Conservation (phyloP, 257 asterid genomes). For the Eustoma russellianum region DNA sequence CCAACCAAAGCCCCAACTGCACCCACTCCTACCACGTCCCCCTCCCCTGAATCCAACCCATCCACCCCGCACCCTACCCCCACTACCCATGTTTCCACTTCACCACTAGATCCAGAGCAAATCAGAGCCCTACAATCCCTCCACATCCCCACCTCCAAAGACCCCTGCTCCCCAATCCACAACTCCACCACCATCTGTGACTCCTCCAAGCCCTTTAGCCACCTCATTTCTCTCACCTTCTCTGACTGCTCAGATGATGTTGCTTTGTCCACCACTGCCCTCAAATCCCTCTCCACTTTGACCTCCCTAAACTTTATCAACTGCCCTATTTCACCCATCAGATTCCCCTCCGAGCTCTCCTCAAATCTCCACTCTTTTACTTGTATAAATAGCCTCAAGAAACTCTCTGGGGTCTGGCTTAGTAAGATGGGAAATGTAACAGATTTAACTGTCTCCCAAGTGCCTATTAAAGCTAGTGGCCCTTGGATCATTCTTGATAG, state of each 20-base stretch:
- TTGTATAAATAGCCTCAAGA: constrained; percentile 54
- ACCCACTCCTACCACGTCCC: constrained; percentile 11
- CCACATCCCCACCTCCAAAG: constrained; percentile 49
- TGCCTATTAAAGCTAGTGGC: constrained; percentile 47
- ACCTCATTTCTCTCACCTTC: constrained; percentile 67
- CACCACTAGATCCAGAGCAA: constrained; percentile 80
- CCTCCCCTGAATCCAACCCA: constrained; percentile 14
- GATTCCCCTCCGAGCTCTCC: constrained; percentile 58
- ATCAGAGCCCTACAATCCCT: constrained; percentile 74
- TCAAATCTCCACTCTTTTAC: constrained; percentile 57
- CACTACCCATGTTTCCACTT: constrained; percentile 27
- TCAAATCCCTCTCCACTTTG: constrained; percentile 70
- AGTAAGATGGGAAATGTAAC: constrained; percentile 42
- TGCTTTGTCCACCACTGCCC: constrained; percentile 52
- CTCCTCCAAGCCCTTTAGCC: constrained; percentile 62
- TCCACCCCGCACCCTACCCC: constrained; percentile 14
- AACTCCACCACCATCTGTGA: constrained; percentile 58
- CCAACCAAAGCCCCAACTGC: constrained; percentile 20
- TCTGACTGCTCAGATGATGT: constrained; percentile 78
- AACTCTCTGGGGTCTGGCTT: constrained; percentile 71
- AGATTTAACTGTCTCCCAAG: constrained; percentile 49
- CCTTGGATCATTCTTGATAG: constrained; percentile 41
- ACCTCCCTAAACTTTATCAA: constrained; percentile 44
- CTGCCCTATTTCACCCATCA: constrained; percentile 68
- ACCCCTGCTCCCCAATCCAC: constrained; percentile 56